Conservation (phyloP, 345 rosid genomes). For the Citrus inodora region DNA sequence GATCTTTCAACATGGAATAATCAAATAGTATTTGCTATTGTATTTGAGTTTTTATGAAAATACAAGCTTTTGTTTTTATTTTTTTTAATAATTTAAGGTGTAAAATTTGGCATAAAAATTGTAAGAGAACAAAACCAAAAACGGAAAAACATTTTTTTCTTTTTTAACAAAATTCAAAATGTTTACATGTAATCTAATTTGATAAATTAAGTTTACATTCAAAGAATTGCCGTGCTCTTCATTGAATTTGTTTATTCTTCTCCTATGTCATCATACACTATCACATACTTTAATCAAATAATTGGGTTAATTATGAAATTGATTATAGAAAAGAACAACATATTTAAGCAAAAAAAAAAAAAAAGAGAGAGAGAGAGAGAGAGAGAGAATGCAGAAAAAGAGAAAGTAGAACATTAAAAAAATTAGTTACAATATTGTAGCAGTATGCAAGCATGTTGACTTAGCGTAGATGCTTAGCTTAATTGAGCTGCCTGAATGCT, state of each 20-base stretch:
- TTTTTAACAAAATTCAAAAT: neutral
- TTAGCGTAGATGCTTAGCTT: neutral
- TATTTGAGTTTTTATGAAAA: too few species aligned
- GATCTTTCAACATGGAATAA: neutral
- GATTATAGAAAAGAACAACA: neutral
- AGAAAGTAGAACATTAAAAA: neutral
- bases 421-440: neutral
- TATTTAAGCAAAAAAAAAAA: neutral
- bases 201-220: too few species aligned
- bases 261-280: neutral
- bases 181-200: too few species aligned
- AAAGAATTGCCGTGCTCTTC: too few species aligned
- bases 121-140: neutral
- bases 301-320: neutral
- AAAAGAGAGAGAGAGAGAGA: too few species aligned
- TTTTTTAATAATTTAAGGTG: neutral
- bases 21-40: too few species aligned
- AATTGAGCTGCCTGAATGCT: constrained; percentile 1
- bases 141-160: neutral
- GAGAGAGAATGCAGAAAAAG: neutral
- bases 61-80: too few species aligned
- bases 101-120: neutral
- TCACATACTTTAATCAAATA: neutral
- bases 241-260: neutral
- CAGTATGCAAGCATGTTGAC: neutral